These are phyloP conservation scores for Mortierella alpina DNA, from an alignment of 192 early-diverging fungal species.

Conservation along the genomic window DNA sequence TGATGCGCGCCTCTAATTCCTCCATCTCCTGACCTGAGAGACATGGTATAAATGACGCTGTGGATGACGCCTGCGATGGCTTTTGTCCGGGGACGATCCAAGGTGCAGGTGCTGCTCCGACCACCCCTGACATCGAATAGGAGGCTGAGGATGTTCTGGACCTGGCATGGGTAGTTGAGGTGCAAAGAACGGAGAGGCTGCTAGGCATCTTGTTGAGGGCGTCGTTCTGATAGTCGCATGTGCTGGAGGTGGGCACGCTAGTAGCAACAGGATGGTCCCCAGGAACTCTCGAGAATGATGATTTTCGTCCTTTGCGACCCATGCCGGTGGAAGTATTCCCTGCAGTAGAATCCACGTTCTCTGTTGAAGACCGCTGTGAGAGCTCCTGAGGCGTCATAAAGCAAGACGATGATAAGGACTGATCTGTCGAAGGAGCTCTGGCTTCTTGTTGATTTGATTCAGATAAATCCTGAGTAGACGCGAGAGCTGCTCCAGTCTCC, in stretches of 20 bases:
- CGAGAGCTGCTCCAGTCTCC: no score
- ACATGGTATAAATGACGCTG: slow-evolving; percentile 10
- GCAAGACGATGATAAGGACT: no score
- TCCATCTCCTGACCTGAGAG: slow-evolving; percentile 2
- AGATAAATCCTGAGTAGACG: no score
- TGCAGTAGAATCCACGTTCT: not conserved
- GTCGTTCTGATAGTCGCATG: slow-evolving; percentile 10
- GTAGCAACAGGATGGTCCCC: slow-evolving; percentile 2
- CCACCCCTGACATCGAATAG: not conserved
- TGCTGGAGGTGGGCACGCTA: not conserved
- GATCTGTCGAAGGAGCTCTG: no score
- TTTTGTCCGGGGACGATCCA: no score
- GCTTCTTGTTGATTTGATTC: no score
- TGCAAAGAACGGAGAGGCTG: slow-evolving; percentile 8
- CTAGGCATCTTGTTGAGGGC: slow-evolving; percentile 15
- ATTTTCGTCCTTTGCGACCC: no score
- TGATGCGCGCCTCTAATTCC: not conserved
- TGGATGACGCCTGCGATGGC: not conserved
- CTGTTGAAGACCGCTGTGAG: no score
- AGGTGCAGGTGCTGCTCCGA: no score
- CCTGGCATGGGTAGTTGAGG: not conserved
- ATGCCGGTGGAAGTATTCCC: not conserved
- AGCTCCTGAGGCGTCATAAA: no score
- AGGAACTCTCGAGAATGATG: not conserved
- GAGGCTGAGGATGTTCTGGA: not conserved